Conservation (phyloP, 345 rosid species). For the Leavenworthia alabamica region DNA sequence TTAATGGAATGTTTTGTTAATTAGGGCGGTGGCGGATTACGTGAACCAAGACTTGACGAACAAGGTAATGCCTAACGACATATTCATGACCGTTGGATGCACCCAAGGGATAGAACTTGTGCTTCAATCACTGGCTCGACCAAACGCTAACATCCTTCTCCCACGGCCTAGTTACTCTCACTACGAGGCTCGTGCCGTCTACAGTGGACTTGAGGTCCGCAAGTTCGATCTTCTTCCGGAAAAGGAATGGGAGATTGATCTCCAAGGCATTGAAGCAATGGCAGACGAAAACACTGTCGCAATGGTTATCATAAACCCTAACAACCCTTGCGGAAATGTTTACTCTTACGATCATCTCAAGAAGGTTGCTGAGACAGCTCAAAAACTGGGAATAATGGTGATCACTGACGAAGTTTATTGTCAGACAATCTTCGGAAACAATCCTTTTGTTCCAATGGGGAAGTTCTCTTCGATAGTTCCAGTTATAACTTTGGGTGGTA, state of each 20-base stretch:
- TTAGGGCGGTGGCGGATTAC: conserved; percentile 59
- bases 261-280: conserved; percentile 46
- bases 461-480: conserved; percentile 50
- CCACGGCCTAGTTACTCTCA: conserved; percentile 62
- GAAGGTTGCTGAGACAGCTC: conserved; percentile 55
- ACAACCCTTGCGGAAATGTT: conserved; percentile 64
- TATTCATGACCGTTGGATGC: conserved; percentile 51
- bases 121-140: conserved; percentile 41
- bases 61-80: conserved; percentile 48
- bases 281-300: conserved; percentile 62
- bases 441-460: conserved; percentile 62
- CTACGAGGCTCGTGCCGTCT: conserved; percentile 43
- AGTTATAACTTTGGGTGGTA: conserved; percentile 54
- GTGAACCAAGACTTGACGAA: conserved; percentile 49
- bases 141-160: conserved; percentile 59
- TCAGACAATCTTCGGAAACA: conserved; percentile 48
- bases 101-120: conserved; percentile 51
- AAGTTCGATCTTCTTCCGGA: conserved; percentile 62
- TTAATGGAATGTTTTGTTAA: not conserved
- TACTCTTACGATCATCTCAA: conserved; percentile 51
- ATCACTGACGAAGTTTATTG: conserved; percentile 64
- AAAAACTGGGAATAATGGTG: conserved; percentile 59
- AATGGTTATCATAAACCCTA: conserved; percentile 56
- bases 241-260: conserved; percentile 63
- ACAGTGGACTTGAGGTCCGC: conserved; percentile 44